Conservation (phyloP, 2,329 filamentous ascomycete genomes). For the Penicillium sp. region DNA sequence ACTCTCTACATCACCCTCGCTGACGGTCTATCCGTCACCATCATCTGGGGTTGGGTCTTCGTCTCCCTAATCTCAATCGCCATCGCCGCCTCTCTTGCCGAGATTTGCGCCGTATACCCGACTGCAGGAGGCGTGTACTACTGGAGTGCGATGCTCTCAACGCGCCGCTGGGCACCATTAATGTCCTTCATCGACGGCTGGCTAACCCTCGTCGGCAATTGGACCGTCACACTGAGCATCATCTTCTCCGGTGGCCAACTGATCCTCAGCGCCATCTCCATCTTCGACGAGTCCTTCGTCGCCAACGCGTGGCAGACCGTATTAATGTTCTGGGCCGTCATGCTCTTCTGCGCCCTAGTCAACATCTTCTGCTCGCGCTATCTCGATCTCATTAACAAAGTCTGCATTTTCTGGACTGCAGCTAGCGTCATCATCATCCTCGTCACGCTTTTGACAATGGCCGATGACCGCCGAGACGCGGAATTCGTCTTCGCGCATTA, state of each 20-base stretch:
- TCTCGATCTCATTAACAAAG: conserved; percentile 67
- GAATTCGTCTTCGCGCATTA: conserved; percentile 68
- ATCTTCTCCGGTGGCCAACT: conserved; percentile 72
- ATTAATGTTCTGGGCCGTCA: conserved; percentile 69
- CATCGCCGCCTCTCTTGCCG: conserved; percentile 65
- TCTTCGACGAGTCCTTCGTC: conserved; percentile 68
- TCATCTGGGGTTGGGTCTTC: conserved; percentile 68
- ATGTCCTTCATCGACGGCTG: conserved; percentile 70
- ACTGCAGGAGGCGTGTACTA: conserved; percentile 71
- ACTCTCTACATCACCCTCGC: conserved; percentile 67
- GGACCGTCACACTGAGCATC: conserved; percentile 65
- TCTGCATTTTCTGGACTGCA: conserved; percentile 71
- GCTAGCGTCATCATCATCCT: conserved; percentile 67
- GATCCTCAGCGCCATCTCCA: conserved; percentile 64
- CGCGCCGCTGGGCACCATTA: conserved; percentile 63
- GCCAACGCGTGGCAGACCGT: conserved; percentile 68
- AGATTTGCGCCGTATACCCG: conserved; percentile 68
- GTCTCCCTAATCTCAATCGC: conserved; percentile 62
- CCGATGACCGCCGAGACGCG: conserved; percentile 55
- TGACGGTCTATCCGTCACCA: conserved; percentile 66
- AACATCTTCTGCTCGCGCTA: conserved; percentile 64
- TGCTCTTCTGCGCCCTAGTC: conserved; percentile 61
- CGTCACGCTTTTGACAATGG: conserved; percentile 60
- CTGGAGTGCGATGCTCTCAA: conserved; percentile 66
- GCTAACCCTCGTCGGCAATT: conserved; percentile 70